These are phyloP conservation scores for Passalora sequoiae DNA, from an alignment of 2,329 filamentous ascomycete species.

Conservation along the genomic window DNA sequence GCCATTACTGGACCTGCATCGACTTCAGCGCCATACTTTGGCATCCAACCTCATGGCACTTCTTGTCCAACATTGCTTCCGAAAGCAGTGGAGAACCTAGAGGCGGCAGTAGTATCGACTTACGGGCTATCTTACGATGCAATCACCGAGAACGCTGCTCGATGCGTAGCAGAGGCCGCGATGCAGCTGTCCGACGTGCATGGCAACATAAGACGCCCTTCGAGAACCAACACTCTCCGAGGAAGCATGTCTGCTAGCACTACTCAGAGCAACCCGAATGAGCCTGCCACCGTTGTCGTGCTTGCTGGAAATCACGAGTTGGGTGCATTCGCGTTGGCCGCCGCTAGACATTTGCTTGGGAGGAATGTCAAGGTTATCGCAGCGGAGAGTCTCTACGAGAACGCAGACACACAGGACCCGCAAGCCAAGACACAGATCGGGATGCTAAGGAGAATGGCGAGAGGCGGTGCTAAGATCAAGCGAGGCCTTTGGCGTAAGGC, in stretches of 20 bases:
- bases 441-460: conserved; percentile 71
- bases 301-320: conserved; percentile 95
- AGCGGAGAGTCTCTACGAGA: conserved; percentile 78
- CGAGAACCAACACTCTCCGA: conserved; percentile 45
- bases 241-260: conserved; percentile 56
- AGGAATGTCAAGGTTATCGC: conserved; percentile 75
- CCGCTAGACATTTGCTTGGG: conserved; percentile 79
- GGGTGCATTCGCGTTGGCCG: conserved; percentile 76
- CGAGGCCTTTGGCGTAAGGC: conserved; percentile 53
- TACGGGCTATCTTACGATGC: conserved; percentile 82
- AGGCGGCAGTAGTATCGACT: conserved; percentile 84
- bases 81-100: conserved; percentile 84
- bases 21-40: conserved; percentile 40
- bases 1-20: conserved; percentile 4
- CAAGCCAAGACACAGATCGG: conserved; percentile 75
- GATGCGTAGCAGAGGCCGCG: conserved; percentile 80
- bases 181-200: conserved; percentile 39
- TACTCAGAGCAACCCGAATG: conserved; percentile 43
- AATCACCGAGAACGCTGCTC: conserved; percentile 85
- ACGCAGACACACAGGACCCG: conserved; percentile 73
- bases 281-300: conserved; percentile 59
- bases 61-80: conserved; percentile 58
- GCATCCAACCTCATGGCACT: conserved; percentile 50
- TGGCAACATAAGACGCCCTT: conserved; percentile 23
- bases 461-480: conserved; percentile 56